phyloP scores from a whole-genome alignment of 352 stramenopile species.

The Pythium dissotocum region DNA sequence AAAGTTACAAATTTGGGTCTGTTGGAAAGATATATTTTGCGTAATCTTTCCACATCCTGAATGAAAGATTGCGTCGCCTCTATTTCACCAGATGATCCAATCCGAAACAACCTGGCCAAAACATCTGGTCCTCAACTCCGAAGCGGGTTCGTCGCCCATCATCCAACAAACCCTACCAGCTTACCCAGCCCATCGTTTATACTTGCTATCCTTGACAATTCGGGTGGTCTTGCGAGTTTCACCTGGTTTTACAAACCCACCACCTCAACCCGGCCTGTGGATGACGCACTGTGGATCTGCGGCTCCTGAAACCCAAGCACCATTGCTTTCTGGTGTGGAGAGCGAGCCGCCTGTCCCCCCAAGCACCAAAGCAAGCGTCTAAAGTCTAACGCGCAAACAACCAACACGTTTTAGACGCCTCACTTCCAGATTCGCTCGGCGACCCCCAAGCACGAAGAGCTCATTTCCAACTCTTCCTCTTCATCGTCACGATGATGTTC shows the following conservation, averaged over 20 bases:
- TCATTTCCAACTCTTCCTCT: not conserved
- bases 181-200: not conserved
- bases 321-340: conserved; percentile 8
- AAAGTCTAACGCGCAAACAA: conserved; percentile 11
- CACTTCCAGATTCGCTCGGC: conserved; percentile 22
- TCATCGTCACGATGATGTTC: conserved; percentile 8
- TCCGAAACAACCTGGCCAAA: not conserved
- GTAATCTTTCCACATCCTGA: not conserved
- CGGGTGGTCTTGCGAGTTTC: not conserved
- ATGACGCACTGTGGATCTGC: conserved; percentile 11
- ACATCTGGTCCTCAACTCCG: not conserved
- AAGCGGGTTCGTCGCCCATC: not conserved
- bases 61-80: conserved; percentile 3
- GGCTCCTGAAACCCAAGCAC: conserved; percentile 27
- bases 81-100: conserved; percentile 5
- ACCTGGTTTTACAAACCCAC: not conserved
- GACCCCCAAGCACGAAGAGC: not conserved
- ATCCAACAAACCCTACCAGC: not conserved
- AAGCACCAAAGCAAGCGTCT: conserved; percentile 11
- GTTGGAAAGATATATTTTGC: not conserved
- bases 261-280: not conserved
- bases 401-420: conserved; percentile 3
- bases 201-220: not conserved
- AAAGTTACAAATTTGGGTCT: not conserved
- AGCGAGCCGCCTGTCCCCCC: not conserved